Conservation (phyloP, 345 rosid species). For the Gynandropsis gynandra region DNA sequence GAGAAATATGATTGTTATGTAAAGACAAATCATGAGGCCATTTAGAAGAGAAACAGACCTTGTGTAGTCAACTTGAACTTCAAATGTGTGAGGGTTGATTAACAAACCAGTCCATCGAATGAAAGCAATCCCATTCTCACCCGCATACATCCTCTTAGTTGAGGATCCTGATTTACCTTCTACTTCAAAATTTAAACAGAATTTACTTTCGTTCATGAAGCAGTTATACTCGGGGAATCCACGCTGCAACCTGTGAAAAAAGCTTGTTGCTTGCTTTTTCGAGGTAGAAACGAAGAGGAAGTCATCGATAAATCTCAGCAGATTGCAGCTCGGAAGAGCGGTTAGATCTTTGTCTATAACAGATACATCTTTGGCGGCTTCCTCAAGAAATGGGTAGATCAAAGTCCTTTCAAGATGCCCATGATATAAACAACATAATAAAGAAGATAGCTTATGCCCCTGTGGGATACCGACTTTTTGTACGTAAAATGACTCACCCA, state of each 20-base stretch:
- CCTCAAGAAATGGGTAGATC: slow-evolving; percentile 55
- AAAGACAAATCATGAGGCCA: slow-evolving; percentile 1
- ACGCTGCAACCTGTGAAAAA: slow-evolving; percentile 37
- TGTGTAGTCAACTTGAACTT: slow-evolving; percentile 79
- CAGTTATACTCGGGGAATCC: slow-evolving; percentile 78
- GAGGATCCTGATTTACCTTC: slow-evolving; percentile 27
- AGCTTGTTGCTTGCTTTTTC: slow-evolving; percentile 47
- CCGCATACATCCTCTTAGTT: slow-evolving; percentile 39
- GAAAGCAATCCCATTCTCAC: slow-evolving; percentile 49
- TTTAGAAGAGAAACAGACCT: slow-evolving; percentile 38
- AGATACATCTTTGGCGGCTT: slow-evolving; percentile 27
- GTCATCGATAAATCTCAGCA: slow-evolving; percentile 74
- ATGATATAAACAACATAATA: slow-evolving; percentile 72
- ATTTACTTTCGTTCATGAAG: slow-evolving; percentile 66
- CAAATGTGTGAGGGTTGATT: slow-evolving; percentile 52
- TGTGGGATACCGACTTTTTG: slow-evolving; percentile 71
- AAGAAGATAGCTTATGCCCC: slow-evolving; percentile 67
- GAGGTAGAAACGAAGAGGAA: slow-evolving; percentile 76
- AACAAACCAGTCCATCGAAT: slow-evolving; percentile 83
- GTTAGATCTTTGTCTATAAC: slow-evolving; percentile 18
- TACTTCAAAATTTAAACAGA: slow-evolving; percentile 51
- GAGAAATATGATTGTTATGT: not conserved
- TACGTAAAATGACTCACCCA: slow-evolving; percentile 48
- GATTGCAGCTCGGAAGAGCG: slow-evolving; percentile 32
- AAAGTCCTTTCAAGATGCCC: slow-evolving; percentile 69